Evolutionary conservation across 1,284 basidiomycete genomes (phyloP).

Genomic region (Microbotryum saponariae): DNA sequence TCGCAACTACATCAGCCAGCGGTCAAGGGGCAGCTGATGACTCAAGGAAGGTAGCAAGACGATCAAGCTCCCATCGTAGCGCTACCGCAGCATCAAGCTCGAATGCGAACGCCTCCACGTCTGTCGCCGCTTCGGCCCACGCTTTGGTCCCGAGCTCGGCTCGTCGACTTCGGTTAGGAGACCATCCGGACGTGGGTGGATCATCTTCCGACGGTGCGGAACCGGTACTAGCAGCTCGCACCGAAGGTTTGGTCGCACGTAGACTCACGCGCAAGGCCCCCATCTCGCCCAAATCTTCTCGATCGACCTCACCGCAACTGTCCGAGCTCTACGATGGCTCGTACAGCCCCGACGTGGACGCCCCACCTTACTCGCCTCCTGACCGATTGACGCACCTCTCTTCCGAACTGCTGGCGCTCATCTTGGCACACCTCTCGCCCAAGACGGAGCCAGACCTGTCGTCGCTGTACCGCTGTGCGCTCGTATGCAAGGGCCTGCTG

Average conservation of each 20-base stretch:
- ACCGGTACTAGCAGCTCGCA: neutral
- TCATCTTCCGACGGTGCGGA: neutral
- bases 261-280: neutral
- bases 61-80: no score
- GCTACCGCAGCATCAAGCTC: no score
- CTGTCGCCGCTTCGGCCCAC: neutral
- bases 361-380: neutral
- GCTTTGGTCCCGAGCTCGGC: neutral
- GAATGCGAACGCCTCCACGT: neutral
- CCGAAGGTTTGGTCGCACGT: no score
- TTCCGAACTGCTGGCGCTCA: slow-evolving; percentile 21
- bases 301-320: neutral
- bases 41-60: no score
- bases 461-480: slow-evolving; percentile 8
- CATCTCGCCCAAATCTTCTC: neutral
- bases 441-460: slow-evolving; percentile 7
- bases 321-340: neutral
- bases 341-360: neutral
- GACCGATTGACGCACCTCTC: slow-evolving; percentile 22
- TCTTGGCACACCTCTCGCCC: slow-evolving; percentile 18
- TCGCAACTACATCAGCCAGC: no score
- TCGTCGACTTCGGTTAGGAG: neutral
- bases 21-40: no score
- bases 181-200: neutral
- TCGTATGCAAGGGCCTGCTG: slow-evolving; percentile 11